Evolutionary conservation across 441 rosid genomes (phyloP), one percentile per base, ranked within the genome.

Genomic region (Corymbia citriodora): DNA sequence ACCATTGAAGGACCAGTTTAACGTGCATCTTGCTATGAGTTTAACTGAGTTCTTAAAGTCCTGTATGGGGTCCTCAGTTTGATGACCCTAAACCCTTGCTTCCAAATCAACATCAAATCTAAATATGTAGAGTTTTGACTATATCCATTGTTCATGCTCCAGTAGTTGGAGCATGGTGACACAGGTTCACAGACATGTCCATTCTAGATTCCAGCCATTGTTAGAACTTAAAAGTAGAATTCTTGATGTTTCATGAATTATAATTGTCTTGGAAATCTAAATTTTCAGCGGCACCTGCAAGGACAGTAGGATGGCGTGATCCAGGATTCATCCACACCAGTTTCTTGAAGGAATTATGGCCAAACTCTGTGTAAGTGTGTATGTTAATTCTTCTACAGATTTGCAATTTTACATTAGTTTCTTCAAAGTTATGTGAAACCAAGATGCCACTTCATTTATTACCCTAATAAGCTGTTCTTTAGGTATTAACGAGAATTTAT

Each of bases 241-340:
- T 45, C 61, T 90, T 90, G 33, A 87, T 89, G 72, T 65, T 63
- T 27, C 16, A 10, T 90, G 31, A 14, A 31, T 10, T 89, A 29
- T 74, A 79, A 72, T 13, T 55, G 74, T 79, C 83, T 91, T 61
- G 48, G 83, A 49, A 29, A 87, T 87, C 87, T 68, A 52, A 54
- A 27, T 85, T 89, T 40, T 65, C 93, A 96, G 97, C 94, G 92
- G 95, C 95, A 63, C 99, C 99, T 65, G 99, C 98, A 49, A 96
- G 97, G 79, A 96, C 98, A 5, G 97, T 96, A 9, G 99, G 99
- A 90, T 97, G 99, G 98, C 96, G 98, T 90, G 98, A 97, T 95
- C 98, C 98, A 25, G 98, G 99, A 92, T 96, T 91, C 89, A 95
- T 95, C 90, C 98, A 97, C 92, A 96, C 99, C 55, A 91, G 96